Percentiles rank a stretch among this genome's conserved stretches.
Evolutionary conservation across 805 yeast genomes (phyloP).

Genomic region (Candida maesae): DNA sequence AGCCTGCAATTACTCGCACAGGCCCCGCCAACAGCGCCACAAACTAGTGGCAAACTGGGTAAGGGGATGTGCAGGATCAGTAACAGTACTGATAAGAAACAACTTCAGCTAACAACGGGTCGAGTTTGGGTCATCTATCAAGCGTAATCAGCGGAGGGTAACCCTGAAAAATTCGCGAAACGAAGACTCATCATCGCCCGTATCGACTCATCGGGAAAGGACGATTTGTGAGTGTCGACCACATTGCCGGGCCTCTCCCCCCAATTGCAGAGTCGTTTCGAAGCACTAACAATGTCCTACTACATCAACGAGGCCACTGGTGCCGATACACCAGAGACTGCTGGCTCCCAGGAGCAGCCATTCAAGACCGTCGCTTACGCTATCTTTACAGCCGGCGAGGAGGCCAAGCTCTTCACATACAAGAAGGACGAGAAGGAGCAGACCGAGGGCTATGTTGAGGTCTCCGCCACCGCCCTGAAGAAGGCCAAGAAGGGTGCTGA

Average conservation of each 20-base stretch:
- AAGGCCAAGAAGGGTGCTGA: slow-evolving; percentile 97
- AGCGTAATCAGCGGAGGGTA: neutral
- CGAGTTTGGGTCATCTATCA: no score
- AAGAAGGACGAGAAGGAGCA: slow-evolving; percentile 38
- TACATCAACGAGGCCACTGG: slow-evolving; percentile 79
- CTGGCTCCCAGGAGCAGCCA: slow-evolving; percentile 68
- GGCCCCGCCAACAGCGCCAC: no score
- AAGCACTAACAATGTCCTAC: slow-evolving; percentile 29
- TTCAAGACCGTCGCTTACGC: slow-evolving; percentile 86
- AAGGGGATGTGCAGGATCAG: no score
- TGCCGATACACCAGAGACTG: slow-evolving; percentile 50
- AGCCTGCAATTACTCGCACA: no score
- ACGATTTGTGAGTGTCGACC: neutral
- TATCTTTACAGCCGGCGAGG: slow-evolving; percentile 38
- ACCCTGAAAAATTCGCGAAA: neutral
- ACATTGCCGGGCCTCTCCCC: neutral
- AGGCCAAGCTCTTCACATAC: slow-evolving; percentile 53
- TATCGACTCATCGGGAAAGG: neutral
- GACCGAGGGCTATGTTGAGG: slow-evolving; percentile 61
- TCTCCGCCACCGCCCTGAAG: slow-evolving; percentile 86
- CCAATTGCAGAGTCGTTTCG: neutral
- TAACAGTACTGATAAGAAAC: no score
- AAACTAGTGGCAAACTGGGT: no score
- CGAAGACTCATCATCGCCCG: neutral
- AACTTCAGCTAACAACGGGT: no score